Percentiles rank a stretch among this genome's conserved stretches.
These are phyloP conservation scores for Begonia peltatifolia DNA, from an alignment of 306 rosid species.

Conservation along the genomic window DNA sequence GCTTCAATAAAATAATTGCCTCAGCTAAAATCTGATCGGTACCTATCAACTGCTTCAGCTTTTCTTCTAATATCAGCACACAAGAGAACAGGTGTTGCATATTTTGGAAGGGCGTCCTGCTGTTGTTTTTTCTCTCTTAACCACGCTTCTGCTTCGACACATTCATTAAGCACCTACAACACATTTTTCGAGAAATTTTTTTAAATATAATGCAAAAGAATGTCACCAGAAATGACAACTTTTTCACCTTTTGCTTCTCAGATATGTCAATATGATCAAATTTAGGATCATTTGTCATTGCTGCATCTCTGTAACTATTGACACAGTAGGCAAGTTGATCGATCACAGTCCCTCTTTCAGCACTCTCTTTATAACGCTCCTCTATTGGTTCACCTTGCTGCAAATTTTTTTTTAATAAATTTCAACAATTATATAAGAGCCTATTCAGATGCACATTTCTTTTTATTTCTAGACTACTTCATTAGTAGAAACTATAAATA, in stretches of 20 bases:
- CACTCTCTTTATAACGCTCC: slow-evolving; percentile 55
- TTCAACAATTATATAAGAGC: too few species aligned
- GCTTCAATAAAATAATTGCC: background rate
- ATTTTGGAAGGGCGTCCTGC: slow-evolving; percentile 64
- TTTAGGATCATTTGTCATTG: slow-evolving; percentile 49
- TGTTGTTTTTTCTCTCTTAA: slow-evolving; percentile 63
- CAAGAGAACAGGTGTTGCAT: slow-evolving; percentile 60
- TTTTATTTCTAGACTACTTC: too few species aligned
- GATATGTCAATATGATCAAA: slow-evolving; percentile 76
- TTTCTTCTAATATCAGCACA: slow-evolving; percentile 67
- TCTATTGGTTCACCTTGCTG: slow-evolving; percentile 96
- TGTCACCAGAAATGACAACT: background rate
- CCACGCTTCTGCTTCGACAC: slow-evolving; percentile 89
- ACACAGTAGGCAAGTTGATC: slow-evolving; percentile 47
- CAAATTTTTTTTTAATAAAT: slow-evolving; percentile 4
- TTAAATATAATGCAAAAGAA: background rate
- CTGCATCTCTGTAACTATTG: slow-evolving; percentile 74
- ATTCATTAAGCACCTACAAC: slow-evolving; percentile 56
- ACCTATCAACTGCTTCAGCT: slow-evolving; percentile 84
- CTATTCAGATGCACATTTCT: too few species aligned
- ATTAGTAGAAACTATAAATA: too few species aligned
- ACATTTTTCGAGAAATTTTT: background rate
- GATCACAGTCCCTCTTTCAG: slow-evolving; percentile 53
- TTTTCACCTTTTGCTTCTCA: slow-evolving; percentile 63
- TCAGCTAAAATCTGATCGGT: background rate